These are phyloP conservation scores for Exophiala aquamarina DNA, from an alignment of 2,329 filamentous ascomycete genomes.

Conservation along the genomic window DNA sequence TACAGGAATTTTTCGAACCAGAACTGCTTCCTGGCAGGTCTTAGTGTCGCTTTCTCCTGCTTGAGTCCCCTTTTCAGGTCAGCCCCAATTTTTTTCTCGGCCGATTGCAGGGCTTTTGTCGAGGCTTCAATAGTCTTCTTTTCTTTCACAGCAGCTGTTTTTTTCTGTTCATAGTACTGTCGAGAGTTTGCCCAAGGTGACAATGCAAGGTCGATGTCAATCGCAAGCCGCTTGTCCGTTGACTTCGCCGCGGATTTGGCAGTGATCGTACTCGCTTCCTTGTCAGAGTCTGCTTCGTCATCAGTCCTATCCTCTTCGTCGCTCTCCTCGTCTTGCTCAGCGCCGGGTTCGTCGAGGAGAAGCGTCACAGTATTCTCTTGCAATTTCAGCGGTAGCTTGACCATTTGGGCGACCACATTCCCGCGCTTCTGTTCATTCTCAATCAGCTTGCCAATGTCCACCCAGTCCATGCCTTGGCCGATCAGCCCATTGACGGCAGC, in stretches of 20 bases:
- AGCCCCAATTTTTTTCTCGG: slow-evolving; percentile 81
- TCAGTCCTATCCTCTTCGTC: slow-evolving; percentile 52
- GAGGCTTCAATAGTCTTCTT: slow-evolving; percentile 83
- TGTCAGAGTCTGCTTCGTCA: slow-evolving; percentile 48
- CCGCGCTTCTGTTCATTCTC: slow-evolving; percentile 78
- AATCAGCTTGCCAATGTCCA: slow-evolving; percentile 82
- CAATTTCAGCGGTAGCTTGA: slow-evolving; percentile 83
- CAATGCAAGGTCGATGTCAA: slow-evolving; percentile 82
- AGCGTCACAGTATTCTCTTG: slow-evolving; percentile 87
- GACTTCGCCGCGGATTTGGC: slow-evolving; percentile 27
- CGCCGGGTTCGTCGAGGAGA: slow-evolving; percentile 69
- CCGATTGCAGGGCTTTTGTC: slow-evolving; percentile 78
- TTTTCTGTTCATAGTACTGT: slow-evolving; percentile 89
- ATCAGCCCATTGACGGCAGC: slow-evolving; percentile 91
- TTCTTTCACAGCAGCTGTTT: slow-evolving; percentile 79
- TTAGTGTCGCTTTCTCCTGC: slow-evolving; percentile 83
- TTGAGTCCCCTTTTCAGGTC: slow-evolving; percentile 87
- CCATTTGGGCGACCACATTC: slow-evolving; percentile 84
- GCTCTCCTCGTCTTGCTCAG: slow-evolving; percentile 62
- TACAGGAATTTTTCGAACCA: slow-evolving; percentile 99
- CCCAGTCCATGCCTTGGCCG: slow-evolving; percentile 95
- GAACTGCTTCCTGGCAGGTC: slow-evolving; percentile 76
- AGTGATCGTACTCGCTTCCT: slow-evolving; percentile 27
- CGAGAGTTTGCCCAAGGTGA: slow-evolving; percentile 87
- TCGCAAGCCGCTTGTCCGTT: slow-evolving; percentile 53